Base-by-base conservation (phyloP, 108 stramenopile species). In the Nitzschia palea region DNA sequence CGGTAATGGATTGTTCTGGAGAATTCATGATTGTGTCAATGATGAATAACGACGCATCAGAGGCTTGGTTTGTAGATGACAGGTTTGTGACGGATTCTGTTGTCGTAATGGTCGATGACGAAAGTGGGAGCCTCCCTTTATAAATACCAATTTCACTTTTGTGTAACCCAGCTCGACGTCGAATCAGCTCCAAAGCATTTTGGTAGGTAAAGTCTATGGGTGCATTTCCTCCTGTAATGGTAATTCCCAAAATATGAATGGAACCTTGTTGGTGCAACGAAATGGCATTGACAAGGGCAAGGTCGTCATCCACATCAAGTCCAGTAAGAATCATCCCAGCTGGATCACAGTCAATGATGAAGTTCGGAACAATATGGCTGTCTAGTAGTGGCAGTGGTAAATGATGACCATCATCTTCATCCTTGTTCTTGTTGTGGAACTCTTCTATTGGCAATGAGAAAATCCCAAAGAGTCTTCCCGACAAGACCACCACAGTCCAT, bases 291-390 rank as follows among this genome's bases (percentile, higher is more conserved):
- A 75, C 17, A 28, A 75, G 44, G 17, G 74, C 67, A 15, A 75
- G 35, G 34, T 75, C 74, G 29, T 75, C 74, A 53, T 75, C 74
- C 31, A 60, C 61, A 54, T 75, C 74, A 18, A 75, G 36, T 2
- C 74, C 74, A 10, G 74, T 69, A 22, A 20, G 31, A 26, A 56
- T 25, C 1, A 75, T n/a, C 0, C 74, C 74, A 35, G 48, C 28
- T 6, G 74, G 58, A 40, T 75, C 74, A 2, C 67, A 32, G 40
- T 75, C 74, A 0, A 75, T 59, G 55, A 56, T 56, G 5, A 56
- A 5, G 26, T 56, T 56, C n/a, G n/a, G n/a, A n/a, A n/a, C n/a
- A n/a, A n/a, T n/a, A n/a, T n/a, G n/a, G n/a, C n/a, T n/a, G n/a
- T n/a, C n/a, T n/a, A n/a, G n/a, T n/a, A n/a, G n/a, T n/a, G n/a